phyloP scores from a whole-genome alignment of 345 rosid species.

The Cardamine chenopodiifolia region DNA sequence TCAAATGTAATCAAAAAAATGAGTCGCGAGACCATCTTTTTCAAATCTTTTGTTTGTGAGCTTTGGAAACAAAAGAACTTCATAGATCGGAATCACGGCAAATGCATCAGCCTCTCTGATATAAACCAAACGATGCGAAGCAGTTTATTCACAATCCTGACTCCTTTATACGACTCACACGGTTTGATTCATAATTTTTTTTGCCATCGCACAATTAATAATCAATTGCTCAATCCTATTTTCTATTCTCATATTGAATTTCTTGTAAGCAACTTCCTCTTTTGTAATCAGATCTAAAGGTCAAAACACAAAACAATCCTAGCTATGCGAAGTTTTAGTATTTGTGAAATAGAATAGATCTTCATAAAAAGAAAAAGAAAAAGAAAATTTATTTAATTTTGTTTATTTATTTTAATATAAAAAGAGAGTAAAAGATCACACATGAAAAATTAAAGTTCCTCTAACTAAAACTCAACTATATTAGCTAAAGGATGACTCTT shows the following conservation, averaged over 20 bases:
- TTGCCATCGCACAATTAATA: not conserved
- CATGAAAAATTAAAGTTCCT: slow-evolving; percentile 34
- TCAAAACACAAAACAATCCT: not conserved
- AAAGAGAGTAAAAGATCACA: slow-evolving; percentile 24
- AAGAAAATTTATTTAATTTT: not conserved
- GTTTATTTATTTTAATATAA: slow-evolving; percentile 23
- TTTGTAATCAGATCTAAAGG: not conserved
- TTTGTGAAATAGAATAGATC: not conserved
- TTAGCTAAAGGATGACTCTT: slow-evolving; percentile 52
- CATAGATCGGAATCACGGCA: too few species aligned
- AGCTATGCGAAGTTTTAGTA: not conserved
- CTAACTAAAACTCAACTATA: slow-evolving; percentile 31
- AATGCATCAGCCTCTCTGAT: too few species aligned
- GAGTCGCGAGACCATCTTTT: not conserved
- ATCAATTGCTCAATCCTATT: not conserved
- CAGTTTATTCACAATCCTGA: not conserved
- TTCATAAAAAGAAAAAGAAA: not conserved
- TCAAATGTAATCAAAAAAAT: not conserved
- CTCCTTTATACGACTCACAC: not conserved
- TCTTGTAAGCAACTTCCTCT: not conserved
- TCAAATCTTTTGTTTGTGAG: too few species aligned
- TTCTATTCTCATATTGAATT: not conserved
- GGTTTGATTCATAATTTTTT: too few species aligned
- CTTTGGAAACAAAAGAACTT: too few species aligned
- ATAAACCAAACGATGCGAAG: not conserved